Base-by-base conservation (phyloP, 1,139 yeast species). In the Nakaseomyces nivariensis region DNA sequence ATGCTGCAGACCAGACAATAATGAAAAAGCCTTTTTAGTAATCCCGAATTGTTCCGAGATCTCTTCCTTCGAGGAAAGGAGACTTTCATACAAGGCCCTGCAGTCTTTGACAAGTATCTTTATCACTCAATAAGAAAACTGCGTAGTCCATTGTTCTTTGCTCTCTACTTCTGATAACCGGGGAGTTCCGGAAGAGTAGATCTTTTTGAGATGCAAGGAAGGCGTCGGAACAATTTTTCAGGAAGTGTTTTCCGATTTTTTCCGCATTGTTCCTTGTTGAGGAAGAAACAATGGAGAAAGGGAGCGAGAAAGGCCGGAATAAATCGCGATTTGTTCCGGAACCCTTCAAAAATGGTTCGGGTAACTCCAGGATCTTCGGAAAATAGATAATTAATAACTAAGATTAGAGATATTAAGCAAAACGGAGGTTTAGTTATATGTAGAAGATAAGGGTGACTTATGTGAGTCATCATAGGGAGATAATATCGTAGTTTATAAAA, bases 1-100 rank as follows among this genome's bases (percentile, higher is more conserved):
- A 17, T 2, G 22, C 22, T 17, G 22, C 22, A 17, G 2, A 17
- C 22, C 22, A 17, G 22, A 17, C 22, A 17, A 17, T 17, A 17
- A 17, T 17, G 22, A 17, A 17, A 17, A 17, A 26, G 31, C 10
- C 10, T 33, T 5, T 10, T 24, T n/a, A 38, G 31, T 38, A 38
- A 25, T 38, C 42, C 42, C 42, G 42, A 29, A 5, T 25, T 38
- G 42, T 38, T 38, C 42, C 42, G 42, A 31, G 42, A 38, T 38
- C 42, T 38, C 17, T n/a, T 11, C 13, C 13, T 9, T n/a, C n/a
- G 31, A 29, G 31, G 31, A 7, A 7, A 7, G 6, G 36, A 33
- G 36, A 33, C 10, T 36, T 36, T 36, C 38, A 1, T 36, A 17
- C 22, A 17, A 17, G 7, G 9, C 38, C 13, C 36, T n/a, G 7